Conservation (phyloP, 805 yeast species). For the Sungouiozyma intestinalis region DNA sequence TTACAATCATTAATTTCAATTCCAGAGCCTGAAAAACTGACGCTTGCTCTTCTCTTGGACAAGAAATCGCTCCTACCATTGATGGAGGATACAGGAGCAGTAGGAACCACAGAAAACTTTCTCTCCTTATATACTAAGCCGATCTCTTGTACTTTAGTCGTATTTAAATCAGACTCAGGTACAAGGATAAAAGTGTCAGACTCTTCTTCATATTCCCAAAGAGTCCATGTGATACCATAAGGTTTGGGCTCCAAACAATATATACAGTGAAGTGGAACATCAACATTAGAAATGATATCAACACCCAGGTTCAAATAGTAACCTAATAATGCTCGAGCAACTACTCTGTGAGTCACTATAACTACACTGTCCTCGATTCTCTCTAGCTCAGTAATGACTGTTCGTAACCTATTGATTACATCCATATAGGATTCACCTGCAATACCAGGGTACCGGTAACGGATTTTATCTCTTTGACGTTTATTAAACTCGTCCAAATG, state of each 20-base stretch:
- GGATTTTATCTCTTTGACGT: conserved; percentile 64
- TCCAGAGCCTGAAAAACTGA: conserved; percentile 6
- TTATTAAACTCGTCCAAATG: conserved; percentile 73
- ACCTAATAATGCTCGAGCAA: conserved; percentile 75
- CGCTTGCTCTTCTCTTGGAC: conserved; percentile 9
- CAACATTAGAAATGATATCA: conserved; percentile 77
- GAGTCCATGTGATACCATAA: conserved; percentile 87
- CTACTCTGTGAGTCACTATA: conserved; percentile 82
- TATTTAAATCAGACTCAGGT: conserved; percentile 32
- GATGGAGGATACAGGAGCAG: conserved; percentile 40
- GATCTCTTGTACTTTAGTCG: conserved; percentile 52
- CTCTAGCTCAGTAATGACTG: conserved; percentile 86
- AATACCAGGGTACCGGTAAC: conserved; percentile 90
- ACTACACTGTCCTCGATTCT: conserved; percentile 80
- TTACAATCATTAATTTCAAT: conserved; percentile 1
- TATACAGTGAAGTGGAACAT: conserved; percentile 86
- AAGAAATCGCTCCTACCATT: conserved; percentile 10
- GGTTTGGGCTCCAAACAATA: conserved; percentile 89
- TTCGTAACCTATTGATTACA: conserved; percentile 81
- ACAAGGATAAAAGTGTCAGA: conserved; percentile 70
- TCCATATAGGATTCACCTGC: conserved; percentile 96
- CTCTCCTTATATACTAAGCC: conserved; percentile 62
- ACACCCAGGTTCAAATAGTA: conserved; percentile 77
- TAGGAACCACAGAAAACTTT: conserved; percentile 65
- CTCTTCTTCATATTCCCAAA: conserved; percentile 76